Conservation (phyloP, 257 asterid species). For the Prunella vulgaris region DNA sequence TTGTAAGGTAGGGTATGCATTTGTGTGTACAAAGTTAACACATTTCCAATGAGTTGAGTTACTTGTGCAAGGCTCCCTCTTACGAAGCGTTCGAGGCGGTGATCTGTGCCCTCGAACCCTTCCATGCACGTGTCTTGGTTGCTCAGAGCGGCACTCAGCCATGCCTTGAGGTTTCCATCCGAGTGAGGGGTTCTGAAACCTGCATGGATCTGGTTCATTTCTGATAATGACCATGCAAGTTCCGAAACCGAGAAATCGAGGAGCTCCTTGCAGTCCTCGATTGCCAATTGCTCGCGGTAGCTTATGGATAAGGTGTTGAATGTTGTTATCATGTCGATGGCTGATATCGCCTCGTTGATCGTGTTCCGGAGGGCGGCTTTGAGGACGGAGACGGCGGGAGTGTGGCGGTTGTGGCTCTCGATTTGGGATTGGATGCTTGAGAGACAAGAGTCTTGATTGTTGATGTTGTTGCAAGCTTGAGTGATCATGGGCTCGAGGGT, state of each 20-base stretch:
- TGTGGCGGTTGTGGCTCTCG: background rate
- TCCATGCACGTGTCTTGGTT: conserved; percentile 96
- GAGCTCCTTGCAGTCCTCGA: conserved; percentile 87
- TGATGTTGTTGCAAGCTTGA: conserved; percentile 52
- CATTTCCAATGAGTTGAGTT: conserved; percentile 82
- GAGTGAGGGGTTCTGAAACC: conserved; percentile 38
- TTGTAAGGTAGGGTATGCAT: conserved; percentile 55
- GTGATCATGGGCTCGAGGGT: conserved; percentile 48
- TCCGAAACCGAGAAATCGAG: conserved; percentile 87
- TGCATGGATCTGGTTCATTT: conserved; percentile 60
- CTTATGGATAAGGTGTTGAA: conserved; percentile 67
- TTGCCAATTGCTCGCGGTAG: conserved; percentile 71
- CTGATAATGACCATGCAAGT: conserved; percentile 72
- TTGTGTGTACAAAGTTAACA: conserved; percentile 56
- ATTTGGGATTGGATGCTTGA: conserved; percentile 42
- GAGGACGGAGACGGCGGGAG: conserved; percentile 43
- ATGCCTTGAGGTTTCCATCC: conserved; percentile 77
- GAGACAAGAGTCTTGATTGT: conserved; percentile 49
- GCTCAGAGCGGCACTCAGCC: conserved; percentile 96
- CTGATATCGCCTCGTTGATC: conserved; percentile 46
- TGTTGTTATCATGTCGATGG: conserved; percentile 47
- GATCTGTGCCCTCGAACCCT: conserved; percentile 90
- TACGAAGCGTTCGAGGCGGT: conserved; percentile 55
- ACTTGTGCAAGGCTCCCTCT: conserved; percentile 76
- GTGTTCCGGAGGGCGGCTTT: conserved; percentile 64